phyloP scores from a whole-genome alignment of 495 filamentous ascomycete species.

The Xylona heveae region DNA sequence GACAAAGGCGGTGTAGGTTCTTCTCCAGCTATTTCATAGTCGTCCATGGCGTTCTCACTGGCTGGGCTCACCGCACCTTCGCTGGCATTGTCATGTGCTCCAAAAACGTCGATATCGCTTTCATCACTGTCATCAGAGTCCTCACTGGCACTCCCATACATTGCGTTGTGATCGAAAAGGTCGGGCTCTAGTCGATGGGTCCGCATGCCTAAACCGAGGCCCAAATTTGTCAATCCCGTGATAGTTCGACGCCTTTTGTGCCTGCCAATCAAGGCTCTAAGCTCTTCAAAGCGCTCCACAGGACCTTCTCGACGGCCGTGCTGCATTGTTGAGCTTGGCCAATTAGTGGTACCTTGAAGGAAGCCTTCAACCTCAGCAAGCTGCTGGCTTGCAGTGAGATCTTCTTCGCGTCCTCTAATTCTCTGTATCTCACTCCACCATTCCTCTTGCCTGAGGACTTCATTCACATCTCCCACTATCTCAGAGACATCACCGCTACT shows the following conservation, averaged over 20 bases:
- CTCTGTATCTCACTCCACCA: conserved; percentile 69
- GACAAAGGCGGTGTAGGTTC: conserved; percentile 6
- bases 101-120: conserved; percentile 23
- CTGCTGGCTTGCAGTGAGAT: conserved; percentile 13
- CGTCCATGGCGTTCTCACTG: conserved; percentile 28
- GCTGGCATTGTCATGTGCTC: conserved; percentile 18
- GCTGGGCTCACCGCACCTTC: conserved; percentile 13
- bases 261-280: conserved; percentile 4
- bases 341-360: conserved; percentile 17
- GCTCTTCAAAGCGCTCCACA: not conserved
- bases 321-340: conserved; percentile 33
- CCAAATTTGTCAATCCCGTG: conserved; percentile 37
- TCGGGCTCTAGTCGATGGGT: conserved; percentile 50
- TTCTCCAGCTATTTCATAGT: conserved; percentile 16
- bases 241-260: conserved; percentile 38
- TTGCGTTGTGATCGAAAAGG: conserved; percentile 32
- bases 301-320: conserved; percentile 26
- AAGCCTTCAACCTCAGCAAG: conserved; percentile 10
- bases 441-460: conserved; percentile 40
- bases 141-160: conserved; percentile 22
- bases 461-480: conserved; percentile 28
- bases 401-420: conserved; percentile 24
- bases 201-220: conserved; percentile 50
- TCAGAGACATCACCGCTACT: conserved; percentile 19
- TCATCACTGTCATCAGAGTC: conserved; percentile 20